A percentile compares a stretch with the other conserved stretches of the same genome.
Conservation (phyloP, 2,329 filamentous ascomycete genomes). For the Mycosphaerelloides madeirae region DNA sequence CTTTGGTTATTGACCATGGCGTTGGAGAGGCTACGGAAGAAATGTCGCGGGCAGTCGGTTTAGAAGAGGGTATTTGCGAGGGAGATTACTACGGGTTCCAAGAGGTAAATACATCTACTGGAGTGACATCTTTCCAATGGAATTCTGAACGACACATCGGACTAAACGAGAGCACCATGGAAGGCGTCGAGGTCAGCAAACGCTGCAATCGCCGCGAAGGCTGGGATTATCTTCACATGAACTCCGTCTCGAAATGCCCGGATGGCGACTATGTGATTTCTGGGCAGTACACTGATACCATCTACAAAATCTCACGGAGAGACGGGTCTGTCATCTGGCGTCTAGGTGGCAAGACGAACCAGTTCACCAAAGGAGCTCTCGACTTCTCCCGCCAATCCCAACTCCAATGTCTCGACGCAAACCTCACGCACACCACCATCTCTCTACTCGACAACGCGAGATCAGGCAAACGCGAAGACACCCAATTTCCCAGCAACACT, state of each 20-base stretch:
- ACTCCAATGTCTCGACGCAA: constrained; percentile 3
- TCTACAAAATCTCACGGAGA: constrained; percentile 34
- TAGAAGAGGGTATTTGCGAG: constrained; percentile 3
- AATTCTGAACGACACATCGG: constrained; percentile 19
- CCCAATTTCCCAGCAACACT: not conserved
- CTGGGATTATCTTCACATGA: constrained; percentile 11
- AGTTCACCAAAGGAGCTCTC: not conserved
- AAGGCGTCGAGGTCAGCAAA: not conserved
- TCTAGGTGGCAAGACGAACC: constrained; percentile 28
- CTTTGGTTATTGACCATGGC: constrained; percentile 6
- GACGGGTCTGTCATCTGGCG: constrained; percentile 35
- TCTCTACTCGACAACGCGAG: constrained; percentile 20
- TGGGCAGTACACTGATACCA: constrained; percentile 34
- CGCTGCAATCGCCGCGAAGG: constrained; percentile 5
- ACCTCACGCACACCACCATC: constrained; percentile 11
- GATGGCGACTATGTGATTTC: constrained; percentile 38
- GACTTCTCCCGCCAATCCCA: constrained; percentile 28
- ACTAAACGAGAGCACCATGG: constrained; percentile 10
- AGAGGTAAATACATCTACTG: constrained; percentile 32
- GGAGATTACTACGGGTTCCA: constrained; percentile 28
- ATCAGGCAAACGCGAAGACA: not conserved
- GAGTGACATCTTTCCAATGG: constrained; percentile 32
- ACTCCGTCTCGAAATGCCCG: constrained; percentile 39
- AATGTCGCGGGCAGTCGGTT: not conserved
- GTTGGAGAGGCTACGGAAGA: constrained; percentile 5